phyloP scores from a whole-genome alignment of 129 eudicot genomes.

The Mikania micrantha region DNA sequence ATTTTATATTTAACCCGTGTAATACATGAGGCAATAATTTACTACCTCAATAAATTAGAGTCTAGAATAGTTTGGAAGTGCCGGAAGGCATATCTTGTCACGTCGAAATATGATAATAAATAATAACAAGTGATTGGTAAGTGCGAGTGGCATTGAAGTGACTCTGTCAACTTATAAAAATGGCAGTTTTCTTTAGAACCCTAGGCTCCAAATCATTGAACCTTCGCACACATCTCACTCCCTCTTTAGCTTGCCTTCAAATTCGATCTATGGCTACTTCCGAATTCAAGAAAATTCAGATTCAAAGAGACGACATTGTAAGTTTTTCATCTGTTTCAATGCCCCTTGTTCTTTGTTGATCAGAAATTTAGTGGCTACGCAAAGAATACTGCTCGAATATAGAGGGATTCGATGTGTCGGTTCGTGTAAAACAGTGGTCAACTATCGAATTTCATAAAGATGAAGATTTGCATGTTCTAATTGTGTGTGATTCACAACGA shows the following conservation, averaged over 20 bases:
- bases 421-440: not conserved
- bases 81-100: no score
- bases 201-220: conserved; percentile 6
- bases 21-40: no score
- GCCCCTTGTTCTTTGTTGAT: not conserved
- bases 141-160: no score
- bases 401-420: not conserved
- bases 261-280: conserved; percentile 51
- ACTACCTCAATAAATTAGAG: no score
- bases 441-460: not conserved
- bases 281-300: conserved; percentile 58
- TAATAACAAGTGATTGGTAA: no score
- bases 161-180: not conserved
- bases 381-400: not conserved
- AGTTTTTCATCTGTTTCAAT: conserved; percentile 4
- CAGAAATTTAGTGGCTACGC: not conserved
- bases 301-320: conserved; percentile 74
- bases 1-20: no score
- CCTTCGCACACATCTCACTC: conserved; percentile 4
- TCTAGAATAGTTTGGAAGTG: no score
- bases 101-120: no score
- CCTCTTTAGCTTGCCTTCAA: conserved; percentile 23
- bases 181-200: conserved; percentile 25
- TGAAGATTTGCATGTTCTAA: not conserved
- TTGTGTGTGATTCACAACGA: not conserved